Evolutionary conservation across 495 filamentous ascomycete genomes (phyloP).

Genomic region (Chaetomidium leptoderma): DNA sequence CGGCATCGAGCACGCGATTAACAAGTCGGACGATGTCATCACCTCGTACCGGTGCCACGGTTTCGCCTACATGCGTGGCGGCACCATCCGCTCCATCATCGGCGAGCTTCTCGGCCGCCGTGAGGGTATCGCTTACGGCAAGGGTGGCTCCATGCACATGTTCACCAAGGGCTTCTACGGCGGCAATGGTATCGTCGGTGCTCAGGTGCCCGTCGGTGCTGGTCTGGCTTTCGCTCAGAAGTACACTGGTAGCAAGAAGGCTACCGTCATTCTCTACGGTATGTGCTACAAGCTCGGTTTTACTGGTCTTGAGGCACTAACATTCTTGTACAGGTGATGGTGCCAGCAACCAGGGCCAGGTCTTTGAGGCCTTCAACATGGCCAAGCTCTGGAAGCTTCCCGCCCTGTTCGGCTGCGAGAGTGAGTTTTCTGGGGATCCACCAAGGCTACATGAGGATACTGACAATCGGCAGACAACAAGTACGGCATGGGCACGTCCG

Average conservation of each 20-base stretch:
- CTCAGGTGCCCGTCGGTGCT: constrained; percentile 95
- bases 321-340: constrained; percentile 57
- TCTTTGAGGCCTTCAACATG: constrained; percentile 99
- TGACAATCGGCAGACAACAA: constrained; percentile 76
- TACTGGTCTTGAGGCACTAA: constrained; percentile 4
- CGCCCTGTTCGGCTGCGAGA: constrained; percentile 94
- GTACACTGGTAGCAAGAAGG: constrained; percentile 79
- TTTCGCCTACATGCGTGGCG: constrained; percentile 95
- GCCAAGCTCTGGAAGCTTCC: constrained; percentile 98
- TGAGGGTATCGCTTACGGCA: constrained; percentile 95
- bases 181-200: constrained; percentile 98
- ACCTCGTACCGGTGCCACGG: constrained; percentile 98
- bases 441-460: not conserved
- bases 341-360: constrained; percentile 97
- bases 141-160: constrained; percentile 99
- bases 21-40: constrained; percentile 86
- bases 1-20: constrained; percentile 94
- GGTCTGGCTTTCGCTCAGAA: constrained; percentile 96
- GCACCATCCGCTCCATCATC: constrained; percentile 86
- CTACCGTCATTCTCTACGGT: constrained; percentile 86
- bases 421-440: constrained; percentile 50
- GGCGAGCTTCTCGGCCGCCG: constrained; percentile 92
- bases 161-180: constrained; percentile 97
- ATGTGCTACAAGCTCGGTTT: not conserved
- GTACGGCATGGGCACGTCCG: constrained; percentile 99